Evolutionary conservation across 345 rosid species (phyloP), one percentile per base, ranked within the genome.

Genomic region (Aethionema arabicum): DNA sequence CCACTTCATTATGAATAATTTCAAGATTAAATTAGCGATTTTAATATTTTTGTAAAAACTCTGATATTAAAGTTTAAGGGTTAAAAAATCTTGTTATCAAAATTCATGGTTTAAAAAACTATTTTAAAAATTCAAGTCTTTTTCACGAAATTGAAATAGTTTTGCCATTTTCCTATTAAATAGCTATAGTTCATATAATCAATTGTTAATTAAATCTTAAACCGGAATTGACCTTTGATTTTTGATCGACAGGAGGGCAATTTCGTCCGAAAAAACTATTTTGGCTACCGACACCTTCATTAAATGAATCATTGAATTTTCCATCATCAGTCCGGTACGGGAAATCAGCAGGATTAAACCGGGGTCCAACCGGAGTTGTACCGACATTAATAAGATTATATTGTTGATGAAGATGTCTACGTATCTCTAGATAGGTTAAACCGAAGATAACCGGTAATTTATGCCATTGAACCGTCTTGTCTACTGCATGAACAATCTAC

Each of bases 311-410:
- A 56, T 67, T 80, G 16, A 63, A 79, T 45, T 56, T 70, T 4
- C 85, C 84, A 3, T 79, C 75, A n/a, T 76, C 74, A 11, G 81
- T 83, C 32, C 88, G 69, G 61, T 73, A 81, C 0, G 85, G 82
- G 61, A 38, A 79, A 55, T 83, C 80, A 4, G 43, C 73, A 0
- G 84, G 81, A 63, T 75, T 76, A 56, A 64, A 83, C 52, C 84
- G 73, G 16, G 72, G 53, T 0, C 80, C 84, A 0, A 43, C 55
- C 1, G 84, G 77, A 53, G 83, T 52, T 47, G 36, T 72, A 6
- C 90, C 90, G 0, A 84, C 86, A 11, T 82, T 78, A 15, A 84
- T 21, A 46, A 84, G 68, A 57, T 77, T 84, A 53, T 84, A 84
- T 47, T 74, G 57, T 59, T 84, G 79, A 56, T 76, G 80, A 68